Conservation (phyloP, 106 monocot species). For the Ottelia alismoides region DNA sequence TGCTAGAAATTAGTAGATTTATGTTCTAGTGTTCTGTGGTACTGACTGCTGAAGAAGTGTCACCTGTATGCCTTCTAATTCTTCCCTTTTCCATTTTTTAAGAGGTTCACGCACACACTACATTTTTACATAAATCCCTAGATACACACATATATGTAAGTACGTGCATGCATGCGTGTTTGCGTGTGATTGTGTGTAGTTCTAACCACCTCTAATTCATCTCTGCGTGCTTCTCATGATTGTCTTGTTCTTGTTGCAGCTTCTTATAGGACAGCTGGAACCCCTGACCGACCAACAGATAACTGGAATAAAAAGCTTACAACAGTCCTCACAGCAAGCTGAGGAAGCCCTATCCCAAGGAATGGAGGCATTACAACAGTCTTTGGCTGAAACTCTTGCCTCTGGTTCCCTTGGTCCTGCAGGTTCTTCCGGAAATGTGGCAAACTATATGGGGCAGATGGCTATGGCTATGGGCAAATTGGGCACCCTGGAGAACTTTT, state of each 20-base stretch:
- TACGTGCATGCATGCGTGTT: too few species aligned
- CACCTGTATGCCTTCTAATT: too few species aligned
- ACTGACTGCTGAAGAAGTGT: too few species aligned
- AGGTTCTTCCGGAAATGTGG: slow-evolving; percentile 79
- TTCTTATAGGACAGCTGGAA: slow-evolving; percentile 31
- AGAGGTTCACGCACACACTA: too few species aligned
- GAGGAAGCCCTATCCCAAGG: slow-evolving; percentile 95
- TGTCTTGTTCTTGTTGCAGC: slow-evolving; percentile 8
- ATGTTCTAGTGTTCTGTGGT: too few species aligned
- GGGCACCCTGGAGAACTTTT: slow-evolving; percentile 85
- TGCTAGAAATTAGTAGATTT: too few species aligned
- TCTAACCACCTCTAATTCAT: not conserved
- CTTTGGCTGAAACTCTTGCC: slow-evolving; percentile 77
- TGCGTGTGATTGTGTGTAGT: too few species aligned
- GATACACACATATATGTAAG: too few species aligned
- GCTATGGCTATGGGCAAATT: slow-evolving; percentile 99
- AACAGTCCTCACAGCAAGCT: slow-evolving; percentile 90
- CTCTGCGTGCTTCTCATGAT: not conserved
- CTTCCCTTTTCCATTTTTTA: too few species aligned
- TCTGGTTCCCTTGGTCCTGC: slow-evolving; percentile 63
- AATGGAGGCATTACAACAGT: slow-evolving; percentile 89
- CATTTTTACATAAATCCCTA: too few species aligned
- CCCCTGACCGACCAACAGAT: slow-evolving; percentile 89
- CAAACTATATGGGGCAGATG: slow-evolving; percentile 99
- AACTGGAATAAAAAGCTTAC: slow-evolving; percentile 57